Conservation (phyloP, 768 basidiomycete species). For the Cystobasidium tubakii region DNA sequence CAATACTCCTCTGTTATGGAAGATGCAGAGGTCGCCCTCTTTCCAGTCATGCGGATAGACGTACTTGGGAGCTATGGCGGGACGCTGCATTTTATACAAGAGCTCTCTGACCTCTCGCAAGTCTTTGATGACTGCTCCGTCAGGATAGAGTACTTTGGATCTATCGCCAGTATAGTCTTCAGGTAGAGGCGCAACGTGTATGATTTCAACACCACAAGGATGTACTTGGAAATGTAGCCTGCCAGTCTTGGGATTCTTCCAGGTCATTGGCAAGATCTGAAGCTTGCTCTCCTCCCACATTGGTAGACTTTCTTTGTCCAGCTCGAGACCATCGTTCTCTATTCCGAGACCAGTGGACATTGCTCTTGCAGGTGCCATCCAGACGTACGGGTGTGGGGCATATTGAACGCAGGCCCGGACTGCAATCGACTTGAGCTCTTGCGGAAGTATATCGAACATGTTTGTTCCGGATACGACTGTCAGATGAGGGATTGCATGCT, state of each 20-base stretch:
- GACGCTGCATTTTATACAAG: constrained; percentile 79
- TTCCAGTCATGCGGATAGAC: constrained; percentile 87
- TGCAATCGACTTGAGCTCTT: constrained; percentile 69
- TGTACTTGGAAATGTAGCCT: constrained; percentile 83
- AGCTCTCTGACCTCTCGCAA: constrained; percentile 66
- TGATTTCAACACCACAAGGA: constrained; percentile 47
- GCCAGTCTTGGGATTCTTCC: constrained; percentile 87
- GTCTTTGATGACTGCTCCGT: constrained; percentile 70
- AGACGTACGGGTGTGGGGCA: constrained; percentile 57
- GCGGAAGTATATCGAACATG: constrained; percentile 74
- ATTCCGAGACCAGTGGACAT: constrained; percentile 75
- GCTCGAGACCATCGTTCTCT: constrained; percentile 68
- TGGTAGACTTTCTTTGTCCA: constrained; percentile 63
- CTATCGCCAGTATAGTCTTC: constrained; percentile 45
- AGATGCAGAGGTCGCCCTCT: constrained; percentile 69
- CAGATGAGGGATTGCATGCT: neutral
- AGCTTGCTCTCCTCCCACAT: constrained; percentile 71
- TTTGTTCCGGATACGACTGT: constrained; percentile 60
- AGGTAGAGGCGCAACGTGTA: constrained; percentile 63
- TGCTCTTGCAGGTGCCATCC: constrained; percentile 75
- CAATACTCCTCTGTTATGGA: constrained; percentile 77
- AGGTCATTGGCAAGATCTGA: constrained; percentile 58
- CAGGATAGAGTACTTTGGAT: constrained; percentile 67
- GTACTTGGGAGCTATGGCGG: constrained; percentile 69
- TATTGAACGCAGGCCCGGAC: constrained; percentile 70